A percentile compares a stretch with the other conserved stretches of the same genome.
These are phyloP conservation scores for Luffa acutangula DNA, from an alignment of 306 rosid genomes.

Conservation along the genomic window DNA sequence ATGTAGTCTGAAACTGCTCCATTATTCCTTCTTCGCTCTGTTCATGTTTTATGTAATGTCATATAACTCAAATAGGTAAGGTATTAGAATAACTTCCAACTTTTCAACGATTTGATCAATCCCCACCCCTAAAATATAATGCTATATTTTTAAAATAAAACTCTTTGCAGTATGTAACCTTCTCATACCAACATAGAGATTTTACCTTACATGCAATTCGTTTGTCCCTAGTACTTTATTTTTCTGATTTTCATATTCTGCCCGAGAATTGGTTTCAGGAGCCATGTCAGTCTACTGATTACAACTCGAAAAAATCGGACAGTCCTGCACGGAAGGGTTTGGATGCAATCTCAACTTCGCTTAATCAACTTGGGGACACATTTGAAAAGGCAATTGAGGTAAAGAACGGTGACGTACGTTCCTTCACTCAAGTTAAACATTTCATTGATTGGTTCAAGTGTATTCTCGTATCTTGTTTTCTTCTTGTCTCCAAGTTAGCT, in stretches of 20 bases:
- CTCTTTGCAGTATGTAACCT: not conserved
- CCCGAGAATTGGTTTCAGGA: slow-evolving; percentile 32
- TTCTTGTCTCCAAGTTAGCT: not conserved
- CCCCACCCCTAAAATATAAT: not conserved
- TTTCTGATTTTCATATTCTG: slow-evolving; percentile 7
- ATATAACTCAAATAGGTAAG: not conserved
- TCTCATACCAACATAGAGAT: not conserved
- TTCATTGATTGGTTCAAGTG: not conserved
- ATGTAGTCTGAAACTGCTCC: not conserved
- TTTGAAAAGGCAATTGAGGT: slow-evolving; percentile 93
- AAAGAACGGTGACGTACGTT: not conserved
- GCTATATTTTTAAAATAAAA: not conserved
- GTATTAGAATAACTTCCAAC: not conserved
- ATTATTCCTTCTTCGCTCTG: not conserved
- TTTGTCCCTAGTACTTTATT: not conserved
- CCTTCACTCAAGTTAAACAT: not conserved
- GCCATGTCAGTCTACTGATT: slow-evolving; percentile 29
- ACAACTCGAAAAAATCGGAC: slow-evolving; percentile 31
- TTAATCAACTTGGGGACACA: slow-evolving; percentile 91
- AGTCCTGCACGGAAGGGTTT: slow-evolving; percentile 69
- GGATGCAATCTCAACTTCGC: slow-evolving; percentile 66
- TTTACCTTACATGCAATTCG: slow-evolving; percentile 3
- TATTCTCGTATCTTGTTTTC: not conserved
- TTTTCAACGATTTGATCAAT: not conserved
- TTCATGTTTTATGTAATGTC: not conserved